Evolutionary conservation across 148 eudicot species (phyloP).

Genomic region (Polygonum aviculare): DNA sequence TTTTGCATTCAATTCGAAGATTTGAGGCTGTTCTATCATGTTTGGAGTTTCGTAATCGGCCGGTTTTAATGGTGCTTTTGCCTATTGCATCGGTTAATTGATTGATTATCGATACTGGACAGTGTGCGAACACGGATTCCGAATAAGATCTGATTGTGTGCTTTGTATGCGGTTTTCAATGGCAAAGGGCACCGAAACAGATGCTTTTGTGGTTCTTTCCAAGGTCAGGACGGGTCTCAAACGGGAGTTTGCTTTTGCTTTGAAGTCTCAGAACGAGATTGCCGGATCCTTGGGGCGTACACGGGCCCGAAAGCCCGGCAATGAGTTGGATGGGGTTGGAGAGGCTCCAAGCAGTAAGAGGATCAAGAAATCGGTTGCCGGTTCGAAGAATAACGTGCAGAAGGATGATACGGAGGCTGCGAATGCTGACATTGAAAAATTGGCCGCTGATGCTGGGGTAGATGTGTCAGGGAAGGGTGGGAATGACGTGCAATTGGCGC

Average conservation of each 20-base stretch:
- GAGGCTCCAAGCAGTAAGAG: constrained; percentile 9
- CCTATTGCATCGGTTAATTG: background rate
- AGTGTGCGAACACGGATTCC: background rate
- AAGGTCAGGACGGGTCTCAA: constrained; percentile 28
- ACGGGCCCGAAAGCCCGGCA: constrained; percentile 28
- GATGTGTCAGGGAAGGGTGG: constrained; percentile 12
- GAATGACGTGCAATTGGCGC: background rate
- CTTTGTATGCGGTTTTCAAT: constrained; percentile 15
- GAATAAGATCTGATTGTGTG: background rate
- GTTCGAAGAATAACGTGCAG: background rate
- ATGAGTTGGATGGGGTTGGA: constrained; percentile 3
- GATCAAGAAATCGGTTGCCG: constrained; percentile 10
- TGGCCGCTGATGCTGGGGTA: background rate
- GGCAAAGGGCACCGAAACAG: constrained; percentile 29
- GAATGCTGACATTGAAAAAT: background rate
- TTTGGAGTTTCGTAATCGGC: background rate
- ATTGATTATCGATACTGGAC: background rate
- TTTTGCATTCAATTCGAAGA: background rate
- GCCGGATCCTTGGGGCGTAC: constrained; percentile 34
- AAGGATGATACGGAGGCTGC: background rate
- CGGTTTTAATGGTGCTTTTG: background rate
- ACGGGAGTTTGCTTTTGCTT: constrained; percentile 38
- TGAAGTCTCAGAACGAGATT: constrained; percentile 45
- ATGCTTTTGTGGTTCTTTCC: constrained; percentile 34
- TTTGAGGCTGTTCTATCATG: background rate